Conservation (phyloP, 192 early-diverging fungal species). For the Anaeromyces robustus region DNA sequence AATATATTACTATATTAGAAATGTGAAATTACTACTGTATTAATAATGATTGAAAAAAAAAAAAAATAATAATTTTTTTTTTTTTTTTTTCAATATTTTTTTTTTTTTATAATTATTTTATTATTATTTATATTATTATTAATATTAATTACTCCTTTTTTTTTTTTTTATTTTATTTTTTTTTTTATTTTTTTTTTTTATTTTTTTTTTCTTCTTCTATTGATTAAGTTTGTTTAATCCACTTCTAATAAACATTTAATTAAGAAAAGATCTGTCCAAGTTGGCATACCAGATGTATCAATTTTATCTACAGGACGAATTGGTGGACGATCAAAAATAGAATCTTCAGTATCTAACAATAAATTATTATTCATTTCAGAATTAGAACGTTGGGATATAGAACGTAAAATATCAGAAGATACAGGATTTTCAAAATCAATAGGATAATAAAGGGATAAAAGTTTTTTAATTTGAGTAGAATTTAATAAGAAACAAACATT, state of each 20-base stretch:
- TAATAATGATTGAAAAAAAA: too few relatives aligned
- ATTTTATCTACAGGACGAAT: neutral
- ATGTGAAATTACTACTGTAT: too few relatives aligned
- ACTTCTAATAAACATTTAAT: neutral
- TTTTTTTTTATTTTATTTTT: too few relatives aligned
- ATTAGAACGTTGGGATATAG: neutral
- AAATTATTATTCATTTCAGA: neutral
- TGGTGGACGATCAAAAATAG: neutral
- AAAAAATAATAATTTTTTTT: too few relatives aligned
- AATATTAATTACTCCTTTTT: too few relatives aligned
- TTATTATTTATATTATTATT: too few relatives aligned
- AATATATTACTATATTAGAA: too few relatives aligned
- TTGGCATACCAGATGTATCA: neutral
- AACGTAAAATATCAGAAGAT: constrained; percentile 5
- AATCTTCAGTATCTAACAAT: neutral
- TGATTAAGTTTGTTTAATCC: neutral
- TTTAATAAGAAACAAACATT: constrained; percentile 96
- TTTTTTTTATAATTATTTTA: too few relatives aligned
- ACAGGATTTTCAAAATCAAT: constrained; percentile 87
- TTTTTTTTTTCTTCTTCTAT: too few relatives aligned
- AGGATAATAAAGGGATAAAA: constrained; percentile 85
- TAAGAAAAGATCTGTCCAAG: neutral
- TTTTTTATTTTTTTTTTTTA: too few relatives aligned
- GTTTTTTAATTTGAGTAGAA: constrained; percentile 92
- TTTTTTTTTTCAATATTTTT: too few relatives aligned